Percentiles rank a stretch among this genome's conserved stretches.
Conservation (phyloP, 495 filamentous ascomycete genomes). For the Echria macrotheca region DNA sequence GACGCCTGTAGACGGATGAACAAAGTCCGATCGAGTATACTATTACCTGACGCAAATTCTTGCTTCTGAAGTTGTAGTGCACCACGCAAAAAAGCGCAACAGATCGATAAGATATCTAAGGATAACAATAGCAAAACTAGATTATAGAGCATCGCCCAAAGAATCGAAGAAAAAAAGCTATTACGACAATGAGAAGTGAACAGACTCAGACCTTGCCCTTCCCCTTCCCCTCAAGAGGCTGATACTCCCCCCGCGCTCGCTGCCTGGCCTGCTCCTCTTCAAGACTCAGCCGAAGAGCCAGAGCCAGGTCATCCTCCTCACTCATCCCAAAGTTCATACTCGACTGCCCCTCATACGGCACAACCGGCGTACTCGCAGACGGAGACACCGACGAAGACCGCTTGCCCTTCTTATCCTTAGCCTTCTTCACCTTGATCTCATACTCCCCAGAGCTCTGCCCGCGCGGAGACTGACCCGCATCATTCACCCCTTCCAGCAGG, state of each 20-base stretch:
- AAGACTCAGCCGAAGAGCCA: constrained; percentile 79
- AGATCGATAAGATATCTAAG: too few relatives aligned
- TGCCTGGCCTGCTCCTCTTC: constrained; percentile 61
- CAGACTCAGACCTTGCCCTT: constrained; percentile 45
- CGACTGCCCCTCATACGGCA: constrained; percentile 16
- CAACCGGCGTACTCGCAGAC: constrained; percentile 25
- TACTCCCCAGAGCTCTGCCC: constrained; percentile 36
- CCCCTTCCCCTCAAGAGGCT: constrained; percentile 41
- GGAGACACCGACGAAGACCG: constrained; percentile 32
- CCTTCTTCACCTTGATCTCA: constrained; percentile 50
- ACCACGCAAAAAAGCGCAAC: too few relatives aligned
- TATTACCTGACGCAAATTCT: too few relatives aligned
- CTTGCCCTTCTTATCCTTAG: constrained; percentile 31
- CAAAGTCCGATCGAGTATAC: too few relatives aligned
- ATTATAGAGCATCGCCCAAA: background rate
- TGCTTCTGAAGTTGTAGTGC: too few relatives aligned
- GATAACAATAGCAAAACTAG: background rate
- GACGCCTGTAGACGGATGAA: too few relatives aligned
- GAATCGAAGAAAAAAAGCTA: background rate
- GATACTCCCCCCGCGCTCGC: constrained; percentile 41
- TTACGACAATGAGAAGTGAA: too few relatives aligned
- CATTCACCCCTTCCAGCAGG: constrained; percentile 53
- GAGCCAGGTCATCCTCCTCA: constrained; percentile 69
- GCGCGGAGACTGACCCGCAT: constrained; percentile 23
- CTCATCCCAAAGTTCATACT: constrained; percentile 9